Conservation (phyloP, 2,329 filamentous ascomycete species). For the Chaetothyriales sp. region DNA sequence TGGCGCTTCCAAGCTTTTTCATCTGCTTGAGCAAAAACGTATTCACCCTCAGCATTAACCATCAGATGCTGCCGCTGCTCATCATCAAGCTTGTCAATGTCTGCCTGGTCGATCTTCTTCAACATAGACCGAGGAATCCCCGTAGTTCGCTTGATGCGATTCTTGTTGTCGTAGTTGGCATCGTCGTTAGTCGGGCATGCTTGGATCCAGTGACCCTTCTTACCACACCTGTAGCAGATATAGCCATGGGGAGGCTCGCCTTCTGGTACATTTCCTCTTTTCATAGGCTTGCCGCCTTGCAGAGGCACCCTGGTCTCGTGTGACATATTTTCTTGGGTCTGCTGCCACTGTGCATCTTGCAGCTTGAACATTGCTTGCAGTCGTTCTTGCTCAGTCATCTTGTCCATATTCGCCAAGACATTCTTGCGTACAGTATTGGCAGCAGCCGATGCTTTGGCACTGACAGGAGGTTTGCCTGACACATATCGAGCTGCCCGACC, state of each 20-base stretch:
- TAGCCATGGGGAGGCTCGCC: slow-evolving; percentile 89
- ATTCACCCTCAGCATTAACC: slow-evolving; percentile 95
- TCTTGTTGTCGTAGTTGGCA: slow-evolving; percentile 84
- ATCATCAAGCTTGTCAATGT: slow-evolving; percentile 46
- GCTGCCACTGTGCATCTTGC: slow-evolving; percentile 81
- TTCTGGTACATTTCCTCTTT: slow-evolving; percentile 60
- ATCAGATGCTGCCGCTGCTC: slow-evolving; percentile 78
- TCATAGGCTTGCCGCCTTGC: slow-evolving; percentile 23
- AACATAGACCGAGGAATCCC: slow-evolving; percentile 92
- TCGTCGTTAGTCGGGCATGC: slow-evolving; percentile 97
- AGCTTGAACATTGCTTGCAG: slow-evolving; percentile 85
- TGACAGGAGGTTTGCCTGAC: slow-evolving; percentile 84
- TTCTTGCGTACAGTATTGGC: slow-evolving; percentile 27
- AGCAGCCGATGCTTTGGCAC: slow-evolving; percentile 50
- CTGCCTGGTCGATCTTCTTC: slow-evolving; percentile 84
- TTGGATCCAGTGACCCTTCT: slow-evolving; percentile 99
- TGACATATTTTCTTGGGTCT: slow-evolving; percentile 85
- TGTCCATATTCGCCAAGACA: slow-evolving; percentile 47
- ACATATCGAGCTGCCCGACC: slow-evolving; percentile 90
- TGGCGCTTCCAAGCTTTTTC: slow-evolving; percentile 94
- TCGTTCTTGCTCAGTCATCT: slow-evolving; percentile 84
- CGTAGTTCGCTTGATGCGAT: slow-evolving; percentile 88
- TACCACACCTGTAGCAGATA: slow-evolving; percentile 87
- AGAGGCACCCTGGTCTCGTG: slow-evolving; percentile 37
- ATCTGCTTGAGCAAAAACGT: slow-evolving; percentile 90